Conservation (phyloP, 345 rosid species). For the Populus alba region DNA sequence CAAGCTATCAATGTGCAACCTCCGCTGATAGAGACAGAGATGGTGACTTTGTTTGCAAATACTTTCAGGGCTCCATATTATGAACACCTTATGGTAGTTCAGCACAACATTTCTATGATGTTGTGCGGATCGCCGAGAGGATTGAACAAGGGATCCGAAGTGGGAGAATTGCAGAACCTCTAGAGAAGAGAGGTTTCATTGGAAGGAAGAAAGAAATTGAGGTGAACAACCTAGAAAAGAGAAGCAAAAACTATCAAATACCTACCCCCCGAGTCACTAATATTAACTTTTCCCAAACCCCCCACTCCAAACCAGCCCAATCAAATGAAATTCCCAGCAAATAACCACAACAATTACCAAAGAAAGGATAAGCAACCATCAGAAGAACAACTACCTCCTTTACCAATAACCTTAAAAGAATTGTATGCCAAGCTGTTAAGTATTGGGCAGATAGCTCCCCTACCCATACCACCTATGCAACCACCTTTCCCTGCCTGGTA, state of each 20-base stretch:
- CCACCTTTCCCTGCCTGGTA: not conserved
- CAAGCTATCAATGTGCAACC: too few species aligned
- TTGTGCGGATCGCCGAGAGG: not conserved
- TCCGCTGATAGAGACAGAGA: too few species aligned
- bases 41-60: too few species aligned
- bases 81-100: not conserved
- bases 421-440: not conserved
- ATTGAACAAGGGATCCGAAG: not conserved
- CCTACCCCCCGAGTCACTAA: not conserved
- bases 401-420: rapidly evolving
- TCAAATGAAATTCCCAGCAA: not conserved
- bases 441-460: not conserved
- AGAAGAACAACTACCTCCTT: not conserved
- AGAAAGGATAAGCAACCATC: rapidly evolving
- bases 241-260: not conserved
- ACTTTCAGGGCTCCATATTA: not conserved
- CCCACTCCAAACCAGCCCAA: rapidly evolving
- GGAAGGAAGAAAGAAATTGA: too few species aligned
- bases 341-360: rapidly evolving
- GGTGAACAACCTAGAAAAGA: not conserved
- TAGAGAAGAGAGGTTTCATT: too few species aligned
- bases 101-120: not conserved
- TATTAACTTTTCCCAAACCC: too few species aligned
- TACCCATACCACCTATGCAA: rapidly evolving
- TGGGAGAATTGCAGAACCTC: not conserved